Conservation (phyloP, 2,329 filamentous ascomycete genomes). For the Claviceps sp. region DNA sequence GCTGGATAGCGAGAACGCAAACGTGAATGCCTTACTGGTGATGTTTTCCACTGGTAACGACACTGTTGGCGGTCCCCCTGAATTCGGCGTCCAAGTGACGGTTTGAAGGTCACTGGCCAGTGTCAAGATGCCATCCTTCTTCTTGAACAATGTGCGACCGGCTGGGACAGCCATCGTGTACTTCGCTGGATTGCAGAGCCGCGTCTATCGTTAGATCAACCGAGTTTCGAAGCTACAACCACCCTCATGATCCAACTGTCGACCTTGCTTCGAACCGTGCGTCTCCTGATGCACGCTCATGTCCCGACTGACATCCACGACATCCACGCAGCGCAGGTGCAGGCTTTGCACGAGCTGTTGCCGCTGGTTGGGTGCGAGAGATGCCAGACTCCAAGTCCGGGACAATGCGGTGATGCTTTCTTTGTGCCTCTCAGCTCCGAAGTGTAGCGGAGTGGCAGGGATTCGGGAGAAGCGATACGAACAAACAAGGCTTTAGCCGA, state of each 20-base stretch:
- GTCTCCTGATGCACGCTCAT: background rate
- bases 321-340: background rate
- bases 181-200: background rate
- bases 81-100: conserved; percentile 69
- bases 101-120: conserved; percentile 59
- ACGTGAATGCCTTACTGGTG: conserved; percentile 45
- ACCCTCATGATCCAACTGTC: background rate
- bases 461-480: too few relatives aligned
- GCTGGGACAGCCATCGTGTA: conserved; percentile 42
- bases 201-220: background rate
- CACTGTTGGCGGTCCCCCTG: conserved; percentile 49
- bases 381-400: background rate
- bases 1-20: background rate
- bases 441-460: background rate
- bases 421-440: background rate
- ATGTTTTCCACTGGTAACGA: conserved; percentile 63
- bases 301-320: background rate
- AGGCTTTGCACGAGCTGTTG: background rate
- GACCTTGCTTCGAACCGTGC: background rate
- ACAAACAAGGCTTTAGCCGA: too few relatives aligned
- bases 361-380: background rate
- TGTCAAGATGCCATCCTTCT: conserved; percentile 78
- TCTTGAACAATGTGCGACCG: conserved; percentile 74
- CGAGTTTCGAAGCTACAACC: background rate
- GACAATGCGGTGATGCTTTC: background rate